These are phyloP conservation scores for Xylariaceae sp. DNA, from an alignment of 2,329 filamentous ascomycete genomes.

Conservation along the genomic window DNA sequence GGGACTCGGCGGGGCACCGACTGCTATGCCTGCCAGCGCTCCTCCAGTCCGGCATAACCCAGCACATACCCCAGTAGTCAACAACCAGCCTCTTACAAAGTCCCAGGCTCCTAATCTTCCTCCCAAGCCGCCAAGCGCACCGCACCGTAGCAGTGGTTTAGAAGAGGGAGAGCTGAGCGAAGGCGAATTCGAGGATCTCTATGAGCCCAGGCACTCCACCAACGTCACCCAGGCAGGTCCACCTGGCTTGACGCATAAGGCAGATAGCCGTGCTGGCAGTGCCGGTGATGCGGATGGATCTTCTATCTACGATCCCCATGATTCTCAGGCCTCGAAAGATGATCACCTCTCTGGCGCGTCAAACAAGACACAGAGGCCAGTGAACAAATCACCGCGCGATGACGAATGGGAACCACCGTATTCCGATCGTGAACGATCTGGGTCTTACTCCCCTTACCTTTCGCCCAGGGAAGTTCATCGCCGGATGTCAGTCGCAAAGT, in stretches of 20 bases:
- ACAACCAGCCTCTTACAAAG: slow-evolving; percentile 5
- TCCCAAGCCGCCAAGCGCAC: not conserved
- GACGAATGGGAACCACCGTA: slow-evolving; percentile 26
- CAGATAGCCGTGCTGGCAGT: slow-evolving; percentile 22
- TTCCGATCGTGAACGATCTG: slow-evolving; percentile 39
- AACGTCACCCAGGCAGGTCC: slow-evolving; percentile 1
- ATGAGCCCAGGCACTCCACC: slow-evolving; percentile 37
- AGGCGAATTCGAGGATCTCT: slow-evolving; percentile 57
- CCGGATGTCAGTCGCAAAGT: slow-evolving; percentile 21
- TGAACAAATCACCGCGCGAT: slow-evolving; percentile 24
- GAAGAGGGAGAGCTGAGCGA: slow-evolving; percentile 80
- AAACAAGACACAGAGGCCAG: slow-evolving; percentile 4
- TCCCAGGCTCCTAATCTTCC: slow-evolving; percentile 5
- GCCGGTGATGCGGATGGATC: slow-evolving; percentile 29
- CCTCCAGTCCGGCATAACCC: slow-evolving; percentile 15
- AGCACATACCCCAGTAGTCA: slow-evolving; percentile 7
- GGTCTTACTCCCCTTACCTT: slow-evolving; percentile 48
- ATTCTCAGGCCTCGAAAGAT: slow-evolving; percentile 20
- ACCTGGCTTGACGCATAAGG: slow-evolving; percentile 7
- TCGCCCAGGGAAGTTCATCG: slow-evolving; percentile 44
- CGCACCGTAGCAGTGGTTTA: slow-evolving; percentile 10
- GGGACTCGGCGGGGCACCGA: slow-evolving; percentile 27
- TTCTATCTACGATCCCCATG: slow-evolving; percentile 29
- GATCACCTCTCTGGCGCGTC: slow-evolving; percentile 22
- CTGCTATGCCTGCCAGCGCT: slow-evolving; percentile 10